These are phyloP conservation scores for Talaromyces albobiverticillius DNA, from an alignment of 2,329 filamentous ascomycete species.

Conservation along the genomic window DNA sequence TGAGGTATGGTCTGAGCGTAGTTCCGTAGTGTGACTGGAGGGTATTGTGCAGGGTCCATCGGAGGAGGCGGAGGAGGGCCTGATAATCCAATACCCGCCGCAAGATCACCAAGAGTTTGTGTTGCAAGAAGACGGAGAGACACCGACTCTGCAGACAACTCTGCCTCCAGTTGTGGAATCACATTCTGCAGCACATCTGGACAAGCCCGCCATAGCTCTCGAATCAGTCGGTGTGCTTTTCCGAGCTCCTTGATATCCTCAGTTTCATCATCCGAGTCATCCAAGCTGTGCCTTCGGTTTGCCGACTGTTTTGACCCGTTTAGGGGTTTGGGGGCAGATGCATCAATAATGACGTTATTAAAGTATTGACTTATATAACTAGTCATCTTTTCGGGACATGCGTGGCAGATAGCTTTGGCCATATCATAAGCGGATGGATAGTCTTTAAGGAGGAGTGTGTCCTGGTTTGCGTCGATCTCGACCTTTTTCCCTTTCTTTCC, in stretches of 20 bases:
- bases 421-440: conserved; percentile 93
- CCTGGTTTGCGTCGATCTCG: conserved; percentile 70
- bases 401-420: conserved; percentile 90
- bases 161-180: conserved; percentile 87
- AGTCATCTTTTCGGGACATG: conserved; percentile 88
- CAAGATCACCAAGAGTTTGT: conserved; percentile 92
- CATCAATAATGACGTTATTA: conserved; percentile 91
- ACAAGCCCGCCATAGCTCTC: conserved; percentile 90
- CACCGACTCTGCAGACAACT: conserved; percentile 84
- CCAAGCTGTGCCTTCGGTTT: conserved; percentile 49
- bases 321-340: conserved; percentile 57
- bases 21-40: conserved; percentile 53
- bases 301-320: conserved; percentile 48
- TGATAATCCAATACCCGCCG: conserved; percentile 87
- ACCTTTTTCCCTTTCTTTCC: conserved; percentile 56
- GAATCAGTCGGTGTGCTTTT: conserved; percentile 84
- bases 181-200: conserved; percentile 88
- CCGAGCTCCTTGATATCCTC: conserved; percentile 82
- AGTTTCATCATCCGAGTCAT: conserved; percentile 67
- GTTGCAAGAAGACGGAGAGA: conserved; percentile 84
- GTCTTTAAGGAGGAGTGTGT: conserved; percentile 78
- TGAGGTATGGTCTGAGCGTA: conserved; percentile 50
- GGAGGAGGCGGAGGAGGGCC: conserved; percentile 71
- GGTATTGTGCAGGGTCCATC: conserved; percentile 80
- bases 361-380: conserved; percentile 95